Evolutionary conservation across 1,284 basidiomycete genomes (phyloP), one percentile per base, ranked within the genome.

Genomic region (Dichomitus squalens): DNA sequence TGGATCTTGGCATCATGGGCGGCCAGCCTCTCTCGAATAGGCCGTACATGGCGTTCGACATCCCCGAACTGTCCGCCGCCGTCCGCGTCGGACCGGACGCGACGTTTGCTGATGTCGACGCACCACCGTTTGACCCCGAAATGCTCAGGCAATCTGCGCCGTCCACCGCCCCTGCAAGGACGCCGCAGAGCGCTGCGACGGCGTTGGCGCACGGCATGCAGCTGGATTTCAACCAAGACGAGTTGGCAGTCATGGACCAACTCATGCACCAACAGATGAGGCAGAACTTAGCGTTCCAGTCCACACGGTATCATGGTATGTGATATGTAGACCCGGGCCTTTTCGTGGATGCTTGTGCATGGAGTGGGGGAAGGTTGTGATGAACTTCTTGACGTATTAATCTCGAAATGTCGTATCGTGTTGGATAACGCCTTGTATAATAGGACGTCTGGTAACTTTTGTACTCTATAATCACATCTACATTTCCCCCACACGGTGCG

Each of bases 191-290:
- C 41, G 35, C 18, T 31, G 29, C 33, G 31, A 9, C 47, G 43
- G 56, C 38, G 54, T 34, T 49, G 33, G 53, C 54, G 34, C 57
- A 56, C 53, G 55, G 60, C 48, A 58, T 66, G 47, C 53, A 66
- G 46, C 58, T 70, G 27, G 68, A 66, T 50, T 69, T 68, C 44
- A 67, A 61, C 56, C 55, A 61, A 44, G 68, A 68, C 52, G 69
- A 70, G 61, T 57, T 69, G 29, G 68, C 68, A 51, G 62, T 69
- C 43, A 70, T 70, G 68, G 68, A 70, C 57, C 66, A 69, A 65
- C 65, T 70, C 43, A 39, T 65, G 49, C 44, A 64, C 52, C 66
- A 68, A 58, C 68, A 70, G 62, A 59, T 61, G 46, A 44, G 21
- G 40, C 36, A 53, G 46, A 35, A 41, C 44, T 9, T 50, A 38